Conservation (phyloP, 805 yeast species). For the Saccharomycopsis sp. region DNA sequence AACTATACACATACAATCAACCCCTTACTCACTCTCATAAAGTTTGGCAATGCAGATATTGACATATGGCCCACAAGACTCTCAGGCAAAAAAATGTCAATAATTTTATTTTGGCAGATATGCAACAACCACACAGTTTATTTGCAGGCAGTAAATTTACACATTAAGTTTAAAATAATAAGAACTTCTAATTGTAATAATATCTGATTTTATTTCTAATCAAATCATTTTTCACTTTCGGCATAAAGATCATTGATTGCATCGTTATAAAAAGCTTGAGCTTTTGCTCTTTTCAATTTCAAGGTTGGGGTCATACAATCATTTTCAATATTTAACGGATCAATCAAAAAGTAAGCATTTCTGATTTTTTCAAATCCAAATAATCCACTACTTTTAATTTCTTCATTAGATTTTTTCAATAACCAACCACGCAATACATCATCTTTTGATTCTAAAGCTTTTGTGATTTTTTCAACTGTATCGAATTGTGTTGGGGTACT, state of each 20-base stretch:
- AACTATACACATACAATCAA: no score
- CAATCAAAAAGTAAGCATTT: slow-evolving; percentile 41
- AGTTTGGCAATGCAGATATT: no score
- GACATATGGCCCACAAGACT: no score
- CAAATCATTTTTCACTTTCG: no score
- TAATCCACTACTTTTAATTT: slow-evolving; percentile 27
- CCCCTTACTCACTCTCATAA: no score
- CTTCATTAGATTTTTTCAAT: slow-evolving; percentile 32
- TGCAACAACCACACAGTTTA: no score
- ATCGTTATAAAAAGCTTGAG: no score
- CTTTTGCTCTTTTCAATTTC: slow-evolving; percentile 48
- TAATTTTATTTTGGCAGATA: no score
- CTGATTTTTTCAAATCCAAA: slow-evolving; percentile 58
- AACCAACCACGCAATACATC: slow-evolving; percentile 15
- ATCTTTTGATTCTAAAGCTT: slow-evolving; percentile 13
- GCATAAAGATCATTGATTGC: slow-evolving; percentile 35
- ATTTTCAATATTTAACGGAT: slow-evolving; percentile 52
- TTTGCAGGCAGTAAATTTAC: slow-evolving; percentile 24
- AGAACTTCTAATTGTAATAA: no score
- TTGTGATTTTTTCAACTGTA: not conserved
- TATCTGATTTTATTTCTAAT: no score
- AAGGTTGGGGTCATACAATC: slow-evolving; percentile 61
- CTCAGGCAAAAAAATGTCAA: no score
- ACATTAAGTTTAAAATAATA: no score
- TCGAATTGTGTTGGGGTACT: not conserved